Evolutionary conservation across 2,329 filamentous ascomycete genomes (phyloP).

Genomic region (Epichloe hybrida): DNA sequence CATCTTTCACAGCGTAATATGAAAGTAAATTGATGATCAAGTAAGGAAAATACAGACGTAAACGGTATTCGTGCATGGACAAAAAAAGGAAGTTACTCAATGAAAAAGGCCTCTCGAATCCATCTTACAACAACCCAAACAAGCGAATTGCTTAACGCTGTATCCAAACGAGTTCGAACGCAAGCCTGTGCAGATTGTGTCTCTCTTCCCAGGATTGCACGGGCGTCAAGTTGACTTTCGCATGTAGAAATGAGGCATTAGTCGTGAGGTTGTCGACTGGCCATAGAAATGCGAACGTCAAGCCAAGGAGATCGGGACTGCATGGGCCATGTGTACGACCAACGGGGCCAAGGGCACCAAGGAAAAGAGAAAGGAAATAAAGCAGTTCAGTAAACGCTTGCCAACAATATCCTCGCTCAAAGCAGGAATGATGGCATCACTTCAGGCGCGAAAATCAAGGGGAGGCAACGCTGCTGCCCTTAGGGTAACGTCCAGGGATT

Average conservation of each 20-base stretch:
- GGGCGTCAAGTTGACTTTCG: neutral
- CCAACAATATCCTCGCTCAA: neutral
- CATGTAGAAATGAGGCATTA: too few species aligned
- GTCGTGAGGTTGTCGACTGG: neutral
- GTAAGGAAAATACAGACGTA: neutral
- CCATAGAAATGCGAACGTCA: neutral
- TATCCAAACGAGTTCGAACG: neutral
- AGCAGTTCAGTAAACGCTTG: neutral
- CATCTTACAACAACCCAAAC: neutral
- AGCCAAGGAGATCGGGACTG: neutral
- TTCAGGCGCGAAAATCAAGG: constrained; percentile 2
- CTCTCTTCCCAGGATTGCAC: neutral
- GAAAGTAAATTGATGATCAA: neutral
- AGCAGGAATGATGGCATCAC: neutral
- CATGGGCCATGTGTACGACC: neutral
- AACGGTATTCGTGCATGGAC: neutral
- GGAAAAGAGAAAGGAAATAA: neutral
- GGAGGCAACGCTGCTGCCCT: constrained; percentile 26
- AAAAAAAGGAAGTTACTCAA: neutral
- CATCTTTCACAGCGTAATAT: neutral
- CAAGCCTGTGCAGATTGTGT: neutral
- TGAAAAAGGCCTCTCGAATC: neutral
- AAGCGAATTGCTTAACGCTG: neutral
- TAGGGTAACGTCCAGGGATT: constrained; percentile 55
- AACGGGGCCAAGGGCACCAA: neutral